Evolutionary conservation across 805 yeast genomes (phyloP).

Genomic region (Middelhovenomyces tepae): DNA sequence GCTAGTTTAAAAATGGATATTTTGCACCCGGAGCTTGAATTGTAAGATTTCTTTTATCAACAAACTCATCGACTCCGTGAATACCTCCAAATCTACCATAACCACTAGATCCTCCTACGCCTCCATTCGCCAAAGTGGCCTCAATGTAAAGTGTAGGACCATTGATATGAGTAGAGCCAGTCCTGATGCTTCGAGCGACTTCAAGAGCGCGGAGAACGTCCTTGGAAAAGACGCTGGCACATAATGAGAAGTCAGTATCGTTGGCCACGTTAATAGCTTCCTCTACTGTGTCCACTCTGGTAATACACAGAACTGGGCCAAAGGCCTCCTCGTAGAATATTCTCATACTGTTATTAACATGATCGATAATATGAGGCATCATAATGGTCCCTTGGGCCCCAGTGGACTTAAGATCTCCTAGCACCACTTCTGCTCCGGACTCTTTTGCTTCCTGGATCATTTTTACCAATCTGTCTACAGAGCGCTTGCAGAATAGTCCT

Average conservation of each 20-base stretch:
- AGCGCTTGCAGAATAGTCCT: slow-evolving; percentile 3
- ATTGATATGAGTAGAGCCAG: slow-evolving; percentile 81
- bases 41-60: slow-evolving; percentile 8
- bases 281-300: slow-evolving; percentile 57
- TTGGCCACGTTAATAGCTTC: slow-evolving; percentile 62
- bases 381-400: slow-evolving; percentile 22
- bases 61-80: slow-evolving; percentile 8
- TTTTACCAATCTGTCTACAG: slow-evolving; percentile 11
- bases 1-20: too few relatives aligned
- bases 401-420: slow-evolving; percentile 46
- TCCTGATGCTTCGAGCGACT: slow-evolving; percentile 56
- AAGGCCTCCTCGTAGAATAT: slow-evolving; percentile 70
- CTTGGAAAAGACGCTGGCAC: slow-evolving; percentile 69
- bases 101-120: slow-evolving; percentile 9
- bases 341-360: slow-evolving; percentile 45
- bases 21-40: too few relatives aligned
- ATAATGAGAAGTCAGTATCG: slow-evolving; percentile 63
- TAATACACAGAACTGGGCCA: slow-evolving; percentile 67
- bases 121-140: slow-evolving; percentile 10
- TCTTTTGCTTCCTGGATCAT: slow-evolving; percentile 51
- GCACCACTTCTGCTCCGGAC: slow-evolving; percentile 57
- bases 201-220: slow-evolving; percentile 54
- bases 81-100: slow-evolving; percentile 10
- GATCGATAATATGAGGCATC: slow-evolving; percentile 25
- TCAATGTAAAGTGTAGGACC: slow-evolving; percentile 13